Conservation (phyloP, 1,284 basidiomycete genomes). For the Omphalotus olearius region DNA sequence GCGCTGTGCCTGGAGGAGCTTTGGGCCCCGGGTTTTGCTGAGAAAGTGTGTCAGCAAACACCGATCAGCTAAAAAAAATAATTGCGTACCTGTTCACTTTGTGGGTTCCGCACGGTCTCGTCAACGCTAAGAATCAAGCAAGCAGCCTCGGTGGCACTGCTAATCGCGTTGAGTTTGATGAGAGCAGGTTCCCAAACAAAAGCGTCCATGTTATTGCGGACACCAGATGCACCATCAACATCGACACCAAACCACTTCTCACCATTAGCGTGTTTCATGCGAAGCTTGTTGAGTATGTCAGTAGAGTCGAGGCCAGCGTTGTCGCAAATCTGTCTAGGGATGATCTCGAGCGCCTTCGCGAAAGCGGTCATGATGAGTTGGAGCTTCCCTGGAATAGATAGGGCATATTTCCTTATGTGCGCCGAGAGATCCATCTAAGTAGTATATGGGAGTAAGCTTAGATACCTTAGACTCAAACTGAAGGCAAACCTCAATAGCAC, state of each 20-base stretch:
- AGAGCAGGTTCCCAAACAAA: conserved; percentile 99
- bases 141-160: conserved; percentile 93
- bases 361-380: conserved; percentile 95
- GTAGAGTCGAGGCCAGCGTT: conserved; percentile 98
- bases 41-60: conserved; percentile 13
- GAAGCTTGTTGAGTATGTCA: conserved; percentile 94
- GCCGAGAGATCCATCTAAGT: conserved; percentile 91
- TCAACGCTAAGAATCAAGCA: conserved; percentile 94
- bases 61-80: conserved; percentile 12
- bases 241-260: conserved; percentile 93
- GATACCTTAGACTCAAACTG: conserved; percentile 2
- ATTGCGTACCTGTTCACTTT: conserved; percentile 76
- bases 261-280: conserved; percentile 93
- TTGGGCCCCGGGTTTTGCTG: conserved; percentile 75
- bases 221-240: conserved; percentile 85
- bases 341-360: conserved; percentile 95
- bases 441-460: conserved; percentile 4
- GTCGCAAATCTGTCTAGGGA: conserved; percentile 97
- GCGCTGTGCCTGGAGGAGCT: conserved; percentile 81
- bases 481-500: conserved; percentile 83
- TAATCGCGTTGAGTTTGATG: conserved; percentile 94
- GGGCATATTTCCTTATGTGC: conserved; percentile 84
- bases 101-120: conserved; percentile 91
- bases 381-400: conserved; percentile 94
- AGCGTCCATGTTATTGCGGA: conserved; percentile 93